Conservation (phyloP, 257 asterid genomes). For the Anisodus tanguticus region DNA sequence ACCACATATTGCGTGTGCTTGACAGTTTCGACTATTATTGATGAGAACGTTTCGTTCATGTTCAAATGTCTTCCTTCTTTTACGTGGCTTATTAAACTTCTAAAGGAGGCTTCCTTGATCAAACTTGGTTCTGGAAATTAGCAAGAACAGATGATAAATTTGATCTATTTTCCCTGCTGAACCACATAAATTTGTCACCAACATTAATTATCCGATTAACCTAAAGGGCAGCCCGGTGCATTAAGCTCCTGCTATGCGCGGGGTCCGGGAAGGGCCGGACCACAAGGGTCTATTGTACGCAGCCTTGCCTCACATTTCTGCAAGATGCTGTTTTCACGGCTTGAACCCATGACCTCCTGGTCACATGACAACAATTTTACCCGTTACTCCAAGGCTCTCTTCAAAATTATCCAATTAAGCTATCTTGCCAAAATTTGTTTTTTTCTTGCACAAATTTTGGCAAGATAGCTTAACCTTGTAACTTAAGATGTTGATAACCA, state of each 20-base stretch:
- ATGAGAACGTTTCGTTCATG: neutral
- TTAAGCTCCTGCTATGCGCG: no score
- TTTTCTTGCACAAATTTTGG: no score
- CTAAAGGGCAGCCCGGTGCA: no score
- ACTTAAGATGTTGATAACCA: neutral
- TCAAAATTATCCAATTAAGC: no score
- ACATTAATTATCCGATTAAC: no score
- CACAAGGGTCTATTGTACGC: no score
- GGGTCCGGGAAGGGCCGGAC: no score
- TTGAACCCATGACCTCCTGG: no score
- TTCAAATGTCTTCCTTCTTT: neutral
- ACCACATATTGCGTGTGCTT: neutral
- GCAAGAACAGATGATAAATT: neutral
- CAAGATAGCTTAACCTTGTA: neutral
- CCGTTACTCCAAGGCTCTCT: no score
- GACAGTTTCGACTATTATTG: neutral
- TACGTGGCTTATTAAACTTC: neutral
- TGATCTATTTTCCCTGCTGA: neutral
- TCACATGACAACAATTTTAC: no score
- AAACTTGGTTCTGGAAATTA: conserved; percentile 3
- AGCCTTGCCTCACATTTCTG: no score
- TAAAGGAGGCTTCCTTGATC: neutral
- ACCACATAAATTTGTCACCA: neutral
- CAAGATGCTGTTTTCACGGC: no score
- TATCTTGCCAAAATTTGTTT: conserved; percentile 6